Conservation (phyloP, 2,329 filamentous ascomycete species). For the Xylaria hypoxylon region DNA sequence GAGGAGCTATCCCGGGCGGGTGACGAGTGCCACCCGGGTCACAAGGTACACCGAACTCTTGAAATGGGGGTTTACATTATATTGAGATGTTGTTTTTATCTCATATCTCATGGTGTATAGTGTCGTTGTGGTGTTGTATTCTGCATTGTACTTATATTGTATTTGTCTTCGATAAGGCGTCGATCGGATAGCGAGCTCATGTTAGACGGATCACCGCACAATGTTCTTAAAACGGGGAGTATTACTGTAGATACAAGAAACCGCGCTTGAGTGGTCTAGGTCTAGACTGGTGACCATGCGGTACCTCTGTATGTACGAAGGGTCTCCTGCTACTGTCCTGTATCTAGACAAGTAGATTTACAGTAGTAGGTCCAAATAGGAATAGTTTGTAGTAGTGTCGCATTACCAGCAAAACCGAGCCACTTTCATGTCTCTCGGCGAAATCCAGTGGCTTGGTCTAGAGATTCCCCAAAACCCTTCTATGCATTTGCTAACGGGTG, state of each 20-base stretch:
- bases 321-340: constrained; percentile 1
- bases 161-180: not conserved
- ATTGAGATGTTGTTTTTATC: not conserved
- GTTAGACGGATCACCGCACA: not conserved
- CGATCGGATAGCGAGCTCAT: not conserved
- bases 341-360: too few species aligned
- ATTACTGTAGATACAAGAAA: not conserved
- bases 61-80: not conserved
- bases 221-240: not conserved
- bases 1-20: constrained; percentile 2
- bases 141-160: not conserved
- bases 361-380: constrained; percentile 1
- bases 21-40: constrained; percentile 19
- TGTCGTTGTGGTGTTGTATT: too few species aligned
- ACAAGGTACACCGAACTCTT: not conserved
- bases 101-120: not conserved
- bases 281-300: not conserved
- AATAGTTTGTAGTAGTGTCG: not conserved
- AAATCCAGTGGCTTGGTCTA: constrained; percentile 6
- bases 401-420: too few species aligned
- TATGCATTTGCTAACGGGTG: constrained; percentile 4
- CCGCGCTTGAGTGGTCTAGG: not conserved
- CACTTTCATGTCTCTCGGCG: too few species aligned
- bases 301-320: constrained; percentile 14
- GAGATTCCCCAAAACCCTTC: not conserved